Percentiles rank a stretch among this genome's conserved stretches.
phyloP scores from a whole-genome alignment of 1,139 yeast genomes.

The Spencermartinsiella ligniputridi region DNA sequence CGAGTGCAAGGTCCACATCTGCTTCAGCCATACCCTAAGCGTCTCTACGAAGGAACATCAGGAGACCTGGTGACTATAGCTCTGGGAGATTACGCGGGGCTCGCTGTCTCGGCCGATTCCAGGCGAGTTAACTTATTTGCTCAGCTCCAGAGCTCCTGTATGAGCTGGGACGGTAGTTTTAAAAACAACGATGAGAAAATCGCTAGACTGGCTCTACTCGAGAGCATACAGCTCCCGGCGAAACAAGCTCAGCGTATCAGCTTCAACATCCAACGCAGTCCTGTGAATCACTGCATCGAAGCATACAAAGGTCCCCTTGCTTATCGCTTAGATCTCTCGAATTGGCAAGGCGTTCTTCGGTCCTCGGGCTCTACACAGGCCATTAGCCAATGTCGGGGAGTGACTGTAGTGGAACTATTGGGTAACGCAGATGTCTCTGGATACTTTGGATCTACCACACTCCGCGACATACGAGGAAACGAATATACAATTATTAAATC shows the following conservation, averaged over 20 bases:
- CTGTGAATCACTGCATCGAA: neutral
- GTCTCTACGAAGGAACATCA: slow-evolving; percentile 42
- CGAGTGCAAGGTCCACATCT: slow-evolving; percentile 49
- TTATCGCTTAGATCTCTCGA: neutral
- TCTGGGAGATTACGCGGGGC: slow-evolving; percentile 27
- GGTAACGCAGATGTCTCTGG: neutral
- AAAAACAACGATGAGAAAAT: neutral
- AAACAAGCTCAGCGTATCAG: neutral
- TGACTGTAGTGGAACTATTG: neutral
- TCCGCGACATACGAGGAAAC: neutral
- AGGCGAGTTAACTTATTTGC: slow-evolving; percentile 26
- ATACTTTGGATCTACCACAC: neutral
- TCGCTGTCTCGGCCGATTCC: slow-evolving; percentile 23
- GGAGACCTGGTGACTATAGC: slow-evolving; percentile 32
- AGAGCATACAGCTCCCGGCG: slow-evolving; percentile 8
- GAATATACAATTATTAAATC: neutral
- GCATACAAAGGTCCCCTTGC: neutral
- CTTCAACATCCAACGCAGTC: neutral
- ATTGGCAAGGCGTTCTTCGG: neutral
- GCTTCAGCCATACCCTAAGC: slow-evolving; percentile 48
- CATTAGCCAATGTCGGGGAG: neutral
- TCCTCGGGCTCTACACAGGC: neutral
- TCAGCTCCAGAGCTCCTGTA: slow-evolving; percentile 25
- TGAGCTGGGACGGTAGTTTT: slow-evolving; percentile 18
- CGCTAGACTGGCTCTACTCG: slow-evolving; percentile 8